These are phyloP conservation scores for Pythium plurisporium DNA, from an alignment of 352 stramenopile species.

Conservation along the genomic window DNA sequence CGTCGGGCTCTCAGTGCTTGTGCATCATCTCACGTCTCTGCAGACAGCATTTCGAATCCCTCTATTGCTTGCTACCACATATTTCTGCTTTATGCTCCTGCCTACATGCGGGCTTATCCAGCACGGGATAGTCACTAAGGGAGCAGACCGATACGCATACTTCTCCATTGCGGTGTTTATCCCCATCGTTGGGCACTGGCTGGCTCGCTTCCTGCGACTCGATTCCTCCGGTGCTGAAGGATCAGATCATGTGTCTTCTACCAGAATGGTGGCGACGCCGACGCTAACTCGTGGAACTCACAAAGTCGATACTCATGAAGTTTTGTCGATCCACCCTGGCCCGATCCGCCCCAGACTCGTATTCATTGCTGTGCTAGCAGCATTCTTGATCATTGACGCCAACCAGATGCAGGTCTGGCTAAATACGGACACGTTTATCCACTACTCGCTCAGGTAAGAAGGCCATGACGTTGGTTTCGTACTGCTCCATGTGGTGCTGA, in stretches of 20 bases:
- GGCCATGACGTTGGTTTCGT: too few species aligned
- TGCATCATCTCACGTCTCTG: not conserved
- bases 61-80: conserved; percentile 25
- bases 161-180: conserved; percentile 41
- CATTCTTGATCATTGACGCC: not conserved
- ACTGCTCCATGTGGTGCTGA: too few species aligned
- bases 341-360: not conserved
- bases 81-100: conserved; percentile 46
- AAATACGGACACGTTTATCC: conserved; percentile 13
- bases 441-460: conserved; percentile 7
- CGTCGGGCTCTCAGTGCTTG: conserved; percentile 13
- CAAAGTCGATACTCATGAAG: not conserved
- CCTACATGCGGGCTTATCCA: conserved; percentile 63
- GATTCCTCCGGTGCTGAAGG: not conserved
- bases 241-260: not conserved
- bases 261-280: not conserved
- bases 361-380: not conserved
- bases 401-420: conserved; percentile 22
- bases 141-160: conserved; percentile 65
- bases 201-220: conserved; percentile 23
- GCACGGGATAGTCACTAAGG: conserved; percentile 55
- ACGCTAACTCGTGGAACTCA: not conserved
- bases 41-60: not conserved
- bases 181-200: conserved; percentile 26
- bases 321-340: not conserved